Conservation (phyloP, 139 green algal species). For the Yamagishiella unicocca region DNA sequence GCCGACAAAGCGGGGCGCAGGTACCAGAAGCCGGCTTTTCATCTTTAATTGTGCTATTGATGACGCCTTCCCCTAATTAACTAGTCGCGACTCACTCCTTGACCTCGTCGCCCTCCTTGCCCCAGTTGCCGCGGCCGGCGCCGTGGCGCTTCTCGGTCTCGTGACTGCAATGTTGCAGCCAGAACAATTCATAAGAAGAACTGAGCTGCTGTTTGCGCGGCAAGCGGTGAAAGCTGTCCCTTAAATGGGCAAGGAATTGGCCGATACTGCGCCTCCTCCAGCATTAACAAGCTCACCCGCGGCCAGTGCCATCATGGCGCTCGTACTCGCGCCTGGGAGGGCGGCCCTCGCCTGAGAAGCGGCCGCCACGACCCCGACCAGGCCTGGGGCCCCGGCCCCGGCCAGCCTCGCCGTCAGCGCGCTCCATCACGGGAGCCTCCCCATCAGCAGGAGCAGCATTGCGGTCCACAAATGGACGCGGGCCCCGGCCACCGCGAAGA, state of each 20-base stretch:
- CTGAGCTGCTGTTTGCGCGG: no score
- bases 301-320: slow-evolving; percentile 84
- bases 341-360: slow-evolving; percentile 44
- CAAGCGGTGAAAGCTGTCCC: no score
- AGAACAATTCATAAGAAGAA: no score
- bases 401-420: slow-evolving; percentile 47
- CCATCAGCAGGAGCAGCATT: slow-evolving; percentile 24
- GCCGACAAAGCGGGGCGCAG: no score
- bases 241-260: not conserved
- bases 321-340: slow-evolving; percentile 81
- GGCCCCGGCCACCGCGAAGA: slow-evolving; percentile 14
- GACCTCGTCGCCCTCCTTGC: slow-evolving; percentile 72
- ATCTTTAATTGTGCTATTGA: no score
- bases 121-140: slow-evolving; percentile 88
- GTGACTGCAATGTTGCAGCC: slow-evolving; percentile 63
- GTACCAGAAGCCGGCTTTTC: no score
- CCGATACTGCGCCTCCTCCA: not conserved
- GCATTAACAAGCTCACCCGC: slow-evolving; percentile 70
- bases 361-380: slow-evolving; percentile 52
- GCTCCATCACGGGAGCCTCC: slow-evolving; percentile 34
- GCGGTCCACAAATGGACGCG: slow-evolving; percentile 7
- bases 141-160: slow-evolving; percentile 88
- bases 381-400: slow-evolving; percentile 54
- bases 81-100: slow-evolving; percentile 57
- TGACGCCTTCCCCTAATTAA: not conserved